Evolutionary conservation across 306 rosid genomes (phyloP).

Genomic region (Acacia crassicarpa): DNA sequence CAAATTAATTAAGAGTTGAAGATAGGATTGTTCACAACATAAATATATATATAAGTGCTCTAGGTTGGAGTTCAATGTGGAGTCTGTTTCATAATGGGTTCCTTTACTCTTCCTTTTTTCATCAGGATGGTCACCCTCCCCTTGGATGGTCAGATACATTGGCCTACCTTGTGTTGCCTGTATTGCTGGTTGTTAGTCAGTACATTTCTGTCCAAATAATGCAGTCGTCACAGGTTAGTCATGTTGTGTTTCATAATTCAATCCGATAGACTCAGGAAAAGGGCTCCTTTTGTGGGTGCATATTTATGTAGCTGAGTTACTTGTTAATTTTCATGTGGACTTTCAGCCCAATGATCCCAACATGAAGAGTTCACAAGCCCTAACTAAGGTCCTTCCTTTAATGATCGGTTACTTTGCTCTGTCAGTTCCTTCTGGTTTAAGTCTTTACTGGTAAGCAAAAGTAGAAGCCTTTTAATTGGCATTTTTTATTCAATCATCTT

Average conservation of each 20-base stretch:
- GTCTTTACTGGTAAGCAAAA: slow-evolving; percentile 89
- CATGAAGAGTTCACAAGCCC: slow-evolving; percentile 84
- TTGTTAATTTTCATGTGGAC: slow-evolving; percentile 18
- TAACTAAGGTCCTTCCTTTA: slow-evolving; percentile 84
- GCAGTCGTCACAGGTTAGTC: slow-evolving; percentile 92
- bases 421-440: slow-evolving; percentile 98
- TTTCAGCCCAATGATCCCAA: slow-evolving; percentile 82
- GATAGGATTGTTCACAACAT: not conserved
- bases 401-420: slow-evolving; percentile 96
- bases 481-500: slow-evolving; percentile 16
- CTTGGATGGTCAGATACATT: slow-evolving; percentile 99
- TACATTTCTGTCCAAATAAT: slow-evolving; percentile 94
- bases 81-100: slow-evolving; percentile 24
- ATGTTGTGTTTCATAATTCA: slow-evolving; percentile 28
- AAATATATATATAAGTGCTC: not conserved
- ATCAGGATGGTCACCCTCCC: slow-evolving; percentile 97
- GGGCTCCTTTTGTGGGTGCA: slow-evolving; percentile 2
- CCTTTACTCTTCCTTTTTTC: slow-evolving; percentile 23
- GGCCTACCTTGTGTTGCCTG: slow-evolving; percentile 95
- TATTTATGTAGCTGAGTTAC: not conserved
- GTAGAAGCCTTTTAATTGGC: slow-evolving; percentile 24
- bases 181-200: slow-evolving; percentile 77
- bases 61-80: slow-evolving; percentile 12
- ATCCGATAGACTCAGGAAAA: slow-evolving; percentile 15
- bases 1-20: not conserved